Percentiles rank a stretch among this genome's conserved stretches.
Evolutionary conservation across 306 rosid species (phyloP).

Genomic region (Vicia sativa): DNA sequence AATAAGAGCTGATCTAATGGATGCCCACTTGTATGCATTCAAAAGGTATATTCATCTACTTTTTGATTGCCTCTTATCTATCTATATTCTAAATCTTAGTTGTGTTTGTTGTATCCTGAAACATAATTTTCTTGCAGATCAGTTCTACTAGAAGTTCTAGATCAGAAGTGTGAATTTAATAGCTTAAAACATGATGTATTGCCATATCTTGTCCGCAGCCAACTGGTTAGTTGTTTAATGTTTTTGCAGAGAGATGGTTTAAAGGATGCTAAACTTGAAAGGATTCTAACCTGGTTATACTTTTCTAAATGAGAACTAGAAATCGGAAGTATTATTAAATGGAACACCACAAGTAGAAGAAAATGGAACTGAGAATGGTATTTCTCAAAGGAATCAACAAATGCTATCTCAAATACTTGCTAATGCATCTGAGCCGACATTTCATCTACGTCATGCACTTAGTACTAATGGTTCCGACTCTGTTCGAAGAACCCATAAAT

Average conservation of each 20-base stretch:
- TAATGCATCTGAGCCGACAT: constrained; percentile 80
- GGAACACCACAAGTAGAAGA: constrained; percentile 72
- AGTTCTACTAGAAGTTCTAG: constrained; percentile 81
- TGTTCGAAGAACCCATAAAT: constrained; percentile 72
- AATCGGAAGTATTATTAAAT: constrained; percentile 68
- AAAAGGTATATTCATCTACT: constrained; percentile 62
- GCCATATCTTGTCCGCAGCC: constrained; percentile 95
- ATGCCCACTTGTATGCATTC: constrained; percentile 92
- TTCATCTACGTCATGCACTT: constrained; percentile 58
- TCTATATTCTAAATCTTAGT: constrained; percentile 18
- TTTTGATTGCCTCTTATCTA: constrained; percentile 17
- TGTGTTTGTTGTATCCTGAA: constrained; percentile 34
- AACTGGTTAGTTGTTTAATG: constrained; percentile 76
- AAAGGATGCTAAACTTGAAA: constrained; percentile 20
- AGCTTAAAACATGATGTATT: constrained; percentile 87
- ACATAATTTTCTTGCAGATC: constrained; percentile 57
- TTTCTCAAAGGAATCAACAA: constrained; percentile 65
- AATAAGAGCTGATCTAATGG: constrained; percentile 95
- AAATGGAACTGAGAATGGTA: constrained; percentile 68
- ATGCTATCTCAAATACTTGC: constrained; percentile 67
- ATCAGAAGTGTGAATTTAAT: constrained; percentile 65
- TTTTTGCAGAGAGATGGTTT: constrained; percentile 37
- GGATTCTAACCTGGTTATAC: constrained; percentile 45
- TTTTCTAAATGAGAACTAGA: constrained; percentile 60
- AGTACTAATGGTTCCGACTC: constrained; percentile 54